Evolutionary conservation across 352 stramenopile species (phyloP).

Genomic region (Halophytophthora batemanensis): DNA sequence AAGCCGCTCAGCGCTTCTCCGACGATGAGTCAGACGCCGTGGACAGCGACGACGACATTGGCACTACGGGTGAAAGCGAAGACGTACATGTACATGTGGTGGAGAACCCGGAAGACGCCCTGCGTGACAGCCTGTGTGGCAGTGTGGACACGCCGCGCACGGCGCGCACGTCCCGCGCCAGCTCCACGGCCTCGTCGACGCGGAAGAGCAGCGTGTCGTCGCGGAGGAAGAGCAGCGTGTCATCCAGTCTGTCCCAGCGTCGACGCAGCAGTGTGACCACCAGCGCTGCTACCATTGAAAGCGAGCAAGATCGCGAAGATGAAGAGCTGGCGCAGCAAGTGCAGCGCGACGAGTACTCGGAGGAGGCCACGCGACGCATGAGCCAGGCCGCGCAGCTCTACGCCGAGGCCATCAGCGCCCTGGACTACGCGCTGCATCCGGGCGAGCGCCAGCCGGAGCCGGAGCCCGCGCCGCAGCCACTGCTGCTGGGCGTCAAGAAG

Average conservation of each 20-base stretch:
- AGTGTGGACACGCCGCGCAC: conserved; percentile 28
- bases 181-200: conserved; percentile 24
- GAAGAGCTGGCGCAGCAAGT: conserved; percentile 25
- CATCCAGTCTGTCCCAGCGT: background rate
- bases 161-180: conserved; percentile 24
- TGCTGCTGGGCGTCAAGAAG: conserved; percentile 51
- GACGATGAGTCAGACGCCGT: conserved; percentile 40
- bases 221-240: conserved; percentile 27
- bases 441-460: conserved; percentile 22
- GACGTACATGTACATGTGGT: conserved; percentile 24
- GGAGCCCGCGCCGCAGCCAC: conserved; percentile 40
- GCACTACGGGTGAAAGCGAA: conserved; percentile 4
- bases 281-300: conserved; percentile 11
- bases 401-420: conserved; percentile 42
- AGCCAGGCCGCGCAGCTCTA: conserved; percentile 58
- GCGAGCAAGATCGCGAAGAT: conserved; percentile 24
- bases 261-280: conserved; percentile 3
- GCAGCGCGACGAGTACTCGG: conserved; percentile 32
- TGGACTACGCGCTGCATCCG: conserved; percentile 51
- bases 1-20: conserved; percentile 18
- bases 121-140: conserved; percentile 24
- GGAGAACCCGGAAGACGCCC: conserved; percentile 35
- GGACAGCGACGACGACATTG: conserved; percentile 19
- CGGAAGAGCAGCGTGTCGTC: conserved; percentile 7
- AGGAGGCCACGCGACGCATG: conserved; percentile 42